A percentile compares a stretch with the other conserved stretches of the same genome.
phyloP scores from a whole-genome alignment of 2,329 filamentous ascomycete genomes.

The Cladophialophora chaetospira region DNA sequence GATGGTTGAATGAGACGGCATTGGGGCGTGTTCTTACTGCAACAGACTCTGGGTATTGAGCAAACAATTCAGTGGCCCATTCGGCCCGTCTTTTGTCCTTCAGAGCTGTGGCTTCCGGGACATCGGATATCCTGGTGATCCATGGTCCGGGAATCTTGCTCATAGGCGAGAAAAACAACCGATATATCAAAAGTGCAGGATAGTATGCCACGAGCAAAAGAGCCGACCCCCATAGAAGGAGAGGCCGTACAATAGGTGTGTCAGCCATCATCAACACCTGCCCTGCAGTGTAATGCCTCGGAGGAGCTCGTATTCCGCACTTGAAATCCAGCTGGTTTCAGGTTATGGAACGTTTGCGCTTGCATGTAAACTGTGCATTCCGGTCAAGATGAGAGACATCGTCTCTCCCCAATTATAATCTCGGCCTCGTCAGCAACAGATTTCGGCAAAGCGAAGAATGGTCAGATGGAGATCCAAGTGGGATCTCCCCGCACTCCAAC shows the following conservation, averaged over 20 bases:
- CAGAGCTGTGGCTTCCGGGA: slow-evolving; percentile 22
- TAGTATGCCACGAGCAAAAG: slow-evolving; percentile 14
- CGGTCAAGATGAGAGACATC: not conserved
- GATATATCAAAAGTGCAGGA: slow-evolving; percentile 22
- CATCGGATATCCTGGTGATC: slow-evolving; percentile 23
- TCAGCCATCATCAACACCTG: slow-evolving; percentile 16
- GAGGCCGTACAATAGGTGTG: not conserved
- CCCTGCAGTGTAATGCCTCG: not conserved
- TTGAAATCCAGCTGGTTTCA: not conserved
- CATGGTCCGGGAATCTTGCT: slow-evolving; percentile 33
- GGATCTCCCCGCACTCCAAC: slow-evolving; percentile 11
- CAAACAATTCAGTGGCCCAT: slow-evolving; percentile 21
- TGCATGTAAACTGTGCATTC: not conserved
- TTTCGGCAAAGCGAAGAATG: slow-evolving; percentile 6
- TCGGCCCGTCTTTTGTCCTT: slow-evolving; percentile 24
- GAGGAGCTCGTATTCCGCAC: not conserved
- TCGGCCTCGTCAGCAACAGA: not conserved
- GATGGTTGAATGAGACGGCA: slow-evolving; percentile 25
- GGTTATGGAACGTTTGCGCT: not conserved
- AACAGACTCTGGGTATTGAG: slow-evolving; percentile 20
- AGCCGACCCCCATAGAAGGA: slow-evolving; percentile 3
- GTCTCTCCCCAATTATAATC: slow-evolving; percentile 8
- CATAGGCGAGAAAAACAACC: slow-evolving; percentile 32
- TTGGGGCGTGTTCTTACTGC: slow-evolving; percentile 24
- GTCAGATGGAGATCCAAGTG: slow-evolving; percentile 8